Evolutionary conservation across 2,329 filamentous ascomycete genomes (phyloP).

Genomic region (Diplodia mutila): DNA sequence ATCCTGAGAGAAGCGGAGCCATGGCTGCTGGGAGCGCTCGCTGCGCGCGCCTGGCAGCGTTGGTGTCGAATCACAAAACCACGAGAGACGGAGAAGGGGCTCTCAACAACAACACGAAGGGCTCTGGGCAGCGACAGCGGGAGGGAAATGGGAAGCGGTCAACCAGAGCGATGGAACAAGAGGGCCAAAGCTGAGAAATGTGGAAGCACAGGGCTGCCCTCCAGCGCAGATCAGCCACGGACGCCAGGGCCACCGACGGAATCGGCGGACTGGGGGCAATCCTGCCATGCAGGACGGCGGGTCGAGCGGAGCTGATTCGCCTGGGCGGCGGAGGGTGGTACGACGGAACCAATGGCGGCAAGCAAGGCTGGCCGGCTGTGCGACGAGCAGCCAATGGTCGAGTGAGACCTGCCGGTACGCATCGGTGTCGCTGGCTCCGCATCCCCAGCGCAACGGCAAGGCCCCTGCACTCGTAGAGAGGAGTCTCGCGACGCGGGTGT

Average conservation of each 20-base stretch:
- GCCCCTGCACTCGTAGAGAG: neutral
- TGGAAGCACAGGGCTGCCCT: slow-evolving; percentile 21
- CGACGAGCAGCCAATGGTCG: neutral
- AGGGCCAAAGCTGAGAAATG: slow-evolving; percentile 23
- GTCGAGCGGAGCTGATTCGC: slow-evolving; percentile 10
- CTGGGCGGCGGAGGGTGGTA: neutral
- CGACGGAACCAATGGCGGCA: slow-evolving; percentile 20
- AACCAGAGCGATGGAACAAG: slow-evolving; percentile 23
- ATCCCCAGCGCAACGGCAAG: slow-evolving; percentile 19
- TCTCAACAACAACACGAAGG: neutral
- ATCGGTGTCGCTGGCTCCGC: slow-evolving; percentile 11
- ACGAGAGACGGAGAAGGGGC: neutral
- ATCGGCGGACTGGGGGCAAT: slow-evolving; percentile 18
- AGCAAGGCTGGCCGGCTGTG: slow-evolving; percentile 15
- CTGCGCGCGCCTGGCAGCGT: slow-evolving; percentile 23
- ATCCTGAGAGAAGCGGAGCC: slow-evolving; percentile 36
- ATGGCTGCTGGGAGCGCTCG: slow-evolving; percentile 38
- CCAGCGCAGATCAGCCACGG: slow-evolving; percentile 9
- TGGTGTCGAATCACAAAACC: slow-evolving; percentile 30
- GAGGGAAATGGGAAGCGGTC: slow-evolving; percentile 10
- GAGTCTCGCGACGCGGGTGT: slow-evolving; percentile 4
- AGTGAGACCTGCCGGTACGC: slow-evolving; percentile 15
- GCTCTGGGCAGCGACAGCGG: slow-evolving; percentile 2
- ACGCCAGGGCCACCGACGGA: slow-evolving; percentile 20
- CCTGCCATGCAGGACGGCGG: slow-evolving; percentile 13